A percentile compares a stretch with the other conserved stretches of the same genome.
Evolutionary conservation across 108 stramenopile genomes (phyloP).

Genomic region (Fragilariopsis cylindrus): DNA sequence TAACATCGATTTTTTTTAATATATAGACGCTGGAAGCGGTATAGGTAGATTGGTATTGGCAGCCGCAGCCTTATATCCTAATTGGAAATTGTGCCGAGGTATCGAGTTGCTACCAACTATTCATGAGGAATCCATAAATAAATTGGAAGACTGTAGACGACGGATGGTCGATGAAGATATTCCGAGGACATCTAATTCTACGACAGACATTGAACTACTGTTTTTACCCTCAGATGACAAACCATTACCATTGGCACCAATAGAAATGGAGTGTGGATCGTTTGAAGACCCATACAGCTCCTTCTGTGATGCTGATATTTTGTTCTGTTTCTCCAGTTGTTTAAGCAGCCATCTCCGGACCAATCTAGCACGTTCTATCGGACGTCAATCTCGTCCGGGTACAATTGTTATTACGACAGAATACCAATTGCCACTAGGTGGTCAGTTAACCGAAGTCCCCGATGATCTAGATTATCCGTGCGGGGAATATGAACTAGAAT

Average conservation of each 20-base stretch:
- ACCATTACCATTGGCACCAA: conserved; percentile 51
- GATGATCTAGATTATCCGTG: conserved; percentile 54
- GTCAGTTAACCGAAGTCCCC: conserved; percentile 15
- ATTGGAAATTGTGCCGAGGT: conserved; percentile 64
- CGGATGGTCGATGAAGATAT: background rate
- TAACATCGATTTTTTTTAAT: no score
- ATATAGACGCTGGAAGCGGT: conserved; percentile 56
- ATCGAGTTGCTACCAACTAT: conserved; percentile 67
- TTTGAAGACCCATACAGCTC: conserved; percentile 74
- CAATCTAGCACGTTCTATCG: conserved; percentile 59
- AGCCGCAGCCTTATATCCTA: conserved; percentile 71
- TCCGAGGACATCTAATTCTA: background rate
- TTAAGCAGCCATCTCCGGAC: conserved; percentile 46
- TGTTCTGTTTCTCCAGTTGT: conserved; percentile 78
- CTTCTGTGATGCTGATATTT: conserved; percentile 69
- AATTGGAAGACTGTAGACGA: conserved; percentile 19
- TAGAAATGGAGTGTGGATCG: conserved; percentile 64
- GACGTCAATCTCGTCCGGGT: conserved; percentile 71
- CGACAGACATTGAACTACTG: no score
- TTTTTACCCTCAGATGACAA: background rate
- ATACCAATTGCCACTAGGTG: conserved; percentile 43
- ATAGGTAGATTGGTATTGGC: conserved; percentile 76
- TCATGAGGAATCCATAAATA: conserved; percentile 50
- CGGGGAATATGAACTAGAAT: conserved; percentile 58
- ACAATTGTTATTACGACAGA: conserved; percentile 82